Evolutionary conservation across 2,329 filamentous ascomycete species (phyloP).

Genomic region (Fusarium sp.): DNA sequence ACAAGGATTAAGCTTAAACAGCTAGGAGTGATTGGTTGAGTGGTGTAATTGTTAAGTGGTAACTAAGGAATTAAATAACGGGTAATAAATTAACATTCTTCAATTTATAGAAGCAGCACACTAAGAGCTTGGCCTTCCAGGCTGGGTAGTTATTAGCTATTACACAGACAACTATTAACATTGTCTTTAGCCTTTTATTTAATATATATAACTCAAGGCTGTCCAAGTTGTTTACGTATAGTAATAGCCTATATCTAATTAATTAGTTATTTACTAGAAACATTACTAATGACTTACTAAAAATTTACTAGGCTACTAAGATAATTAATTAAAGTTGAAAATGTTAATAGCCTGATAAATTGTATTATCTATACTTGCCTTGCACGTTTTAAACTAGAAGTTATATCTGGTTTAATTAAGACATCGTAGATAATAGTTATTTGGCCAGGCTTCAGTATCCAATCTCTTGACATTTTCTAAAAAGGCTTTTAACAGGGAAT

Average conservation of each 20-base stretch:
- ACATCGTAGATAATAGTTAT: rapidly evolving
- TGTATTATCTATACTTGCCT: rapidly evolving
- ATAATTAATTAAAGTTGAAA: not conserved
- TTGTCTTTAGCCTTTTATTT: too few relatives aligned
- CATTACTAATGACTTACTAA: rapidly evolving
- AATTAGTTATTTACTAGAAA: not conserved
- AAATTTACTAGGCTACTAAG: rapidly evolving
- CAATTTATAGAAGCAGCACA: rapidly evolving
- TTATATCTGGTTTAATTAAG: too few relatives aligned
- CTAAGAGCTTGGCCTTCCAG: not conserved
- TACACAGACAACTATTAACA: rapidly evolving
- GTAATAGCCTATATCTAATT: rapidly evolving
- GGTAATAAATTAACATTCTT: not conserved
- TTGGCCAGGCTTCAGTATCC: not conserved
- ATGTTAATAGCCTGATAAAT: rapidly evolving
- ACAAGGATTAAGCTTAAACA: not conserved
- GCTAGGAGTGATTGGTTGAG: not conserved
- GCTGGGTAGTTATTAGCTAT: not conserved
- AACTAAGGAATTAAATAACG: rapidly evolving
- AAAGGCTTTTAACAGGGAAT: rapidly evolving
- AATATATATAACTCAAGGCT: rapidly evolving
- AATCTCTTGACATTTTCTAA: not conserved
- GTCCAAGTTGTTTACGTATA: not conserved
- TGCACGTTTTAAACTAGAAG: rapidly evolving
- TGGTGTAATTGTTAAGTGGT: rapidly evolving